Percentiles rank a stretch among this genome's conserved stretches.
These are phyloP conservation scores for Paspalum vaginatum DNA, from an alignment of 176 grass and related monocot genomes.

Conservation along the genomic window DNA sequence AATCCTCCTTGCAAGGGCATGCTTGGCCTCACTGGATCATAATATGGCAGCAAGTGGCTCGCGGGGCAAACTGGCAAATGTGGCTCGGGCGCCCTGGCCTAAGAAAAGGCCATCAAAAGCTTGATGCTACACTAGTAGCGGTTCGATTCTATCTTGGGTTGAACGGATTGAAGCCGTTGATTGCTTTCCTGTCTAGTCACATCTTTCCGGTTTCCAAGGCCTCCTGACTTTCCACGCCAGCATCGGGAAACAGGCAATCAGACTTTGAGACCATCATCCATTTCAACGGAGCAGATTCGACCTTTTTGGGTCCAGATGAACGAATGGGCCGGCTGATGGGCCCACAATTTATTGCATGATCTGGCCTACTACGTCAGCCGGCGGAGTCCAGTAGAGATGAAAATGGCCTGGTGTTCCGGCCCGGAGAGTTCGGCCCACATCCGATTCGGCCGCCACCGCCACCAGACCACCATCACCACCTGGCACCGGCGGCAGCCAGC, in stretches of 20 bases:
- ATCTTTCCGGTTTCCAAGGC: conserved; percentile 4
- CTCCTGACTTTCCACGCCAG: conserved; percentile 26
- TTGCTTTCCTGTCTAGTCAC: not conserved
- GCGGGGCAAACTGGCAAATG: not conserved
- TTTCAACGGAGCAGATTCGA: not conserved
- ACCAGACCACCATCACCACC: too few species aligned
- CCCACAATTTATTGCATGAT: too few species aligned
- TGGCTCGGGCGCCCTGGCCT: too few species aligned
- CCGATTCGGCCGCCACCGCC: not conserved
- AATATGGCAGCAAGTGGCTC: not conserved
- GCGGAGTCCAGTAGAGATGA: not conserved
- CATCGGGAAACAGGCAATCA: conserved; percentile 5
- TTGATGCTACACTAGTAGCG: not conserved
- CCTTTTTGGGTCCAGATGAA: too few species aligned
- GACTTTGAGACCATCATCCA: not conserved
- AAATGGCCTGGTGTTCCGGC: not conserved
- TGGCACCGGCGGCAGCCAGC: not conserved
- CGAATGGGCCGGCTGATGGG: not conserved
- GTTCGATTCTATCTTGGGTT: not conserved
- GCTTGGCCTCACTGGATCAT: not conserved
- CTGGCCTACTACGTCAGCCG: not conserved
- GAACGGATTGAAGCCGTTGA: conserved; percentile 24
- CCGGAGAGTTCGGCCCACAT: not conserved
- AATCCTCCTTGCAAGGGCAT: not conserved
- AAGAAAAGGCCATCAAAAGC: not conserved